Evolutionary conservation across 2,329 filamentous ascomycete species (phyloP).

Genomic region (Plectosphaerella plurivora): DNA sequence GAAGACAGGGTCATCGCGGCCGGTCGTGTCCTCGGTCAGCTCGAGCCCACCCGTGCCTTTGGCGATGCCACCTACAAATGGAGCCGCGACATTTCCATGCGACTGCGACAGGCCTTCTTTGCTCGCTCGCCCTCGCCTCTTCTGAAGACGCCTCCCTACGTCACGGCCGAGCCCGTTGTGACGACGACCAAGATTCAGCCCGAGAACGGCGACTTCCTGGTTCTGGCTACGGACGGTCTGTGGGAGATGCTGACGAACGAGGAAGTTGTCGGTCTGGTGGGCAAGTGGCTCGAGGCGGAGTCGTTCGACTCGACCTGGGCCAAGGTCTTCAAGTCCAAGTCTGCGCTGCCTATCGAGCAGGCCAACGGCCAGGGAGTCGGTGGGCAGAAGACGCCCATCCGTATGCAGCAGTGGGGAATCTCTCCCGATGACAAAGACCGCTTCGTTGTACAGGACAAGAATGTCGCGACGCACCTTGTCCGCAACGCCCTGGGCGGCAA

Average conservation of each 20-base stretch:
- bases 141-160: conserved; percentile 89
- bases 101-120: conserved; percentile 82
- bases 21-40: conserved; percentile 82
- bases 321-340: conserved; percentile 54
- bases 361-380: conserved; percentile 41
- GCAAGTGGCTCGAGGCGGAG: conserved; percentile 91
- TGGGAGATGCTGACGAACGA: conserved; percentile 99
- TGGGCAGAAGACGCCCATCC: conserved; percentile 83
- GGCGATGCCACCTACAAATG: conserved; percentile 98
- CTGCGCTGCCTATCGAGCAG: conserved; percentile 71
- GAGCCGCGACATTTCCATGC: conserved; percentile 77
- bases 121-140: conserved; percentile 71
- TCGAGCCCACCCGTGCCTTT: conserved; percentile 92
- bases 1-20: conserved; percentile 85
- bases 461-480: conserved; percentile 91
- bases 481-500: conserved; percentile 92
- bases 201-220: conserved; percentile 86
- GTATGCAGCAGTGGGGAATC: conserved; percentile 87
- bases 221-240: conserved; percentile 92
- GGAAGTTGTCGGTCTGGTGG: conserved; percentile 93
- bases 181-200: conserved; percentile 91
- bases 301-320: conserved; percentile 67
- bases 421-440: conserved; percentile 67
- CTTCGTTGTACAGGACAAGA: conserved; percentile 94
- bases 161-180: conserved; percentile 91